Evolutionary conservation across 768 basidiomycete species (phyloP).

Genomic region (Favolaschia claudopus): DNA sequence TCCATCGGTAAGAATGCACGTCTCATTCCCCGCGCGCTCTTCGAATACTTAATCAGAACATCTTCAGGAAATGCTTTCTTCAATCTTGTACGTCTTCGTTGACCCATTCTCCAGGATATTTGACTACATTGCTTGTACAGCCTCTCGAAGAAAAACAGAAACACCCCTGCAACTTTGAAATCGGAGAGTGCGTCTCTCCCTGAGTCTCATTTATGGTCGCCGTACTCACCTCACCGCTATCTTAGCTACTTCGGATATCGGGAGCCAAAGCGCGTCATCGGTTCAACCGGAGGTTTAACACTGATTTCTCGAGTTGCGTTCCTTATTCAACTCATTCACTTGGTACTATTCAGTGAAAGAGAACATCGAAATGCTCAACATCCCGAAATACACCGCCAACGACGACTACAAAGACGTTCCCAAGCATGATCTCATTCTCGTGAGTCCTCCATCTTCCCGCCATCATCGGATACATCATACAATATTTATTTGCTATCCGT

Average conservation of each 20-base stretch:
- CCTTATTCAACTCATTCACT: neutral
- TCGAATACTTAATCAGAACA: neutral
- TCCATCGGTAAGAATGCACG: slow-evolving; percentile 34
- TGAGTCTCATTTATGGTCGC: neutral
- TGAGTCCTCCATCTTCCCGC: neutral
- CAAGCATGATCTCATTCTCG: slow-evolving; percentile 32
- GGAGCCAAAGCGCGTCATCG: slow-evolving; percentile 42
- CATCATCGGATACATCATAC: neutral
- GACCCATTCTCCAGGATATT: neutral
- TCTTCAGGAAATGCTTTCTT: slow-evolving; percentile 40
- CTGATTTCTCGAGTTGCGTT: neutral
- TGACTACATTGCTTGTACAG: slow-evolving; percentile 3
- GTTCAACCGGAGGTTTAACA: slow-evolving; percentile 34
- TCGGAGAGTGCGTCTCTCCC: slow-evolving; percentile 36
- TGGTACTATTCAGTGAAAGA: slow-evolving; percentile 36
- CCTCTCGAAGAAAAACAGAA: slow-evolving; percentile 45
- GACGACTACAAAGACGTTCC: slow-evolving; percentile 31
- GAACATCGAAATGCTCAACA: slow-evolving; percentile 46
- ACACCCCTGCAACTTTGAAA: slow-evolving; percentile 38
- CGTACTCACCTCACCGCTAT: too few species aligned
- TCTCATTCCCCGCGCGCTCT: neutral
- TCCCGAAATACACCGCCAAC: slow-evolving; percentile 42
- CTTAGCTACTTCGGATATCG: slow-evolving; percentile 43
- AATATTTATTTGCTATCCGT: neutral
- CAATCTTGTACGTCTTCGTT: slow-evolving; percentile 16